Evolutionary conservation across 441 rosid species (phyloP), one percentile per base, ranked within the genome.

Genomic region (Raphanus hybrid): DNA sequence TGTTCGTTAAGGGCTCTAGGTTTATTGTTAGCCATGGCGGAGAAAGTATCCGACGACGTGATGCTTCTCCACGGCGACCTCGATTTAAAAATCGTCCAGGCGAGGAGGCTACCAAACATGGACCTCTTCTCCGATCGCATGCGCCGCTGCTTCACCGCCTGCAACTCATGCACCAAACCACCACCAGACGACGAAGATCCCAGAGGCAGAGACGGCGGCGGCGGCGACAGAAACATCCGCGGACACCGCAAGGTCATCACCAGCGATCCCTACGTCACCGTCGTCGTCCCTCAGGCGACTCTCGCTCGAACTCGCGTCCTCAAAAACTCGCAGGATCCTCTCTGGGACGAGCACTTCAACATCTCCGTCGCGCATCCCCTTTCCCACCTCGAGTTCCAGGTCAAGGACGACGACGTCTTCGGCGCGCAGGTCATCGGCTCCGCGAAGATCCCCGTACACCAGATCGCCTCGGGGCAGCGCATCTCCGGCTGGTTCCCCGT

Each of bases 231-330:
- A 8, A 78, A 76, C 55, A 32, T 74, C 50, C 87, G 32, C 45
- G 79, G 58, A 26, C 88, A 81, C 82, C 75, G 82, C 1, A 83
- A 76, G 61, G 83, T 91, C 37, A 82, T 93, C 81, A 91, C 94
- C 73, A 90, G 91, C 73, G 97, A 92, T 67, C 87, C 98, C 0
- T 95, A 93, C 67, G 97, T 88, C 32, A 89, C 94, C 75, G 95
- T 95, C 54, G 81, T 82, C 4, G 97, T 92, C 35, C 98, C 98
- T 0, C 96, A 92, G 41, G 87, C 96, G 37, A 92, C 93, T n/a
- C 67, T 92, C 23, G 99, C 98, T 2, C 84, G 98, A 3, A 91
- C 98, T 0, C 84, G 88, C 23, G 97, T 95, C 9, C 43, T 91
- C 41, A 89, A 83, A 73, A 91, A 91, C 86, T 50, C 90, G 0